These are phyloP conservation scores for Ascodesmis nigricans DNA, from an alignment of 495 filamentous ascomycete genomes.

Conservation along the genomic window DNA sequence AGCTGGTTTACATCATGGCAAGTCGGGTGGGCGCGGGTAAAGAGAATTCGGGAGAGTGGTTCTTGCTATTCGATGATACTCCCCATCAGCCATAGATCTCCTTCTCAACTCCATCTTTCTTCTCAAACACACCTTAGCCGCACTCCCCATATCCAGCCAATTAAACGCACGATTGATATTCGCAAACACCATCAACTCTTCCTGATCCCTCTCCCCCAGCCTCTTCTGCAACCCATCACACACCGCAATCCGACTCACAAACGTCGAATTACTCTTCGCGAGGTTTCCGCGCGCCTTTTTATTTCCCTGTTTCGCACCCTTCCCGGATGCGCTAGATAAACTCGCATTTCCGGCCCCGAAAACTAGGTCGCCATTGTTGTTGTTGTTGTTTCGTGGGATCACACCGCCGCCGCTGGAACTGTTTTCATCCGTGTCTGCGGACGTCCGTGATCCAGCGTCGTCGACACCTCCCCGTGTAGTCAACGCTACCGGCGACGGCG, in stretches of 20 bases:
- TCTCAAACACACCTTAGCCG: constrained; percentile 15
- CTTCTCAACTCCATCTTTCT: not conserved
- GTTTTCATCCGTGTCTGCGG: constrained; percentile 29
- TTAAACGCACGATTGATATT: constrained; percentile 90
- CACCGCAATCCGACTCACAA: constrained; percentile 82
- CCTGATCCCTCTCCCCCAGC: constrained; percentile 49
- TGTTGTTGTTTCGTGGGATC: no score
- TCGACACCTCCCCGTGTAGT: constrained; percentile 37
- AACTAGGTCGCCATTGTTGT: no score
- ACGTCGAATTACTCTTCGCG: constrained; percentile 91
- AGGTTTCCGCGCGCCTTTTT: constrained; percentile 94
- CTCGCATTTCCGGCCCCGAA: constrained; percentile 80
- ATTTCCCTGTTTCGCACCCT: constrained; percentile 54
- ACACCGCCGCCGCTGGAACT: constrained; percentile 13
- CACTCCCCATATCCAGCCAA: constrained; percentile 46
- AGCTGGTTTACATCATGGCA: constrained; percentile 80
- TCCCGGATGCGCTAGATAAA: constrained; percentile 31
- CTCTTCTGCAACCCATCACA: constrained; percentile 62
- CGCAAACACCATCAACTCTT: constrained; percentile 74
- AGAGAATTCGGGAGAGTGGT: constrained; percentile 79
- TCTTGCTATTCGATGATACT: constrained; percentile 60
- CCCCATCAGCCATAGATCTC: constrained; percentile 18
- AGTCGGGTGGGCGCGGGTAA: constrained; percentile 84
- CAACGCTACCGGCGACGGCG: constrained; percentile 28
- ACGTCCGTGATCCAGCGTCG: constrained; percentile 36